Percentiles rank a stretch among this genome's conserved stretches.
Conservation (phyloP, 495 filamentous ascomycete genomes). For the Halenospora varia region DNA sequence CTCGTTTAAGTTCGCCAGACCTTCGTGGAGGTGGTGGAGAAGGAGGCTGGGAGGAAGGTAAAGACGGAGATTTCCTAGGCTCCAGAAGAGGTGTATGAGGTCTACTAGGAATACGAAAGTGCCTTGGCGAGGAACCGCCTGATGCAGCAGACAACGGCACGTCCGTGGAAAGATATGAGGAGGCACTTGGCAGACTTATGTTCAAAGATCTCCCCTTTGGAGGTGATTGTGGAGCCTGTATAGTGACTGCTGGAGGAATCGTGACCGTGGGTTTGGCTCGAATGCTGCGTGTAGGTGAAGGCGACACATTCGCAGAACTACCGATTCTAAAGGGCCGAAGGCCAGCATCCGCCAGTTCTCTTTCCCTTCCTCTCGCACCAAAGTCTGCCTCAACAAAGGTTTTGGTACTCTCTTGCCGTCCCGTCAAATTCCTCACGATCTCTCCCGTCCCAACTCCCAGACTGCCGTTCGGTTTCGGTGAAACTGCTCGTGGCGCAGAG, state of each 20-base stretch:
- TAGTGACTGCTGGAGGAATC: conserved; percentile 56
- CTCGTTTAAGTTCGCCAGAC: conserved; percentile 45
- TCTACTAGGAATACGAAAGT: conserved; percentile 49
- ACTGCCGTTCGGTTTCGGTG: conserved; percentile 22
- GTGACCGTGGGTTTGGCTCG: conserved; percentile 11
- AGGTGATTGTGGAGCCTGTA: conserved; percentile 75
- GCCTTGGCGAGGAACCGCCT: conserved; percentile 44
- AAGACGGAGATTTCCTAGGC: conserved; percentile 37
- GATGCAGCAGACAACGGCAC: conserved; percentile 43
- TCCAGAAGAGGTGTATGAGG: conserved; percentile 45
- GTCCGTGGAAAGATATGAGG: conserved; percentile 41
- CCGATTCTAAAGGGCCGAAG: conserved; percentile 9
- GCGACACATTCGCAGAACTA: conserved; percentile 28
- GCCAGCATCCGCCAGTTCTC: conserved; percentile 2
- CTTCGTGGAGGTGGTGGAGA: conserved; percentile 52
- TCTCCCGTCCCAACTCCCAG: conserved; percentile 1
- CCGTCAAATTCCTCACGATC: neutral
- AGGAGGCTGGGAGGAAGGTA: conserved; percentile 38
- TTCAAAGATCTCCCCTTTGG: conserved; percentile 43
- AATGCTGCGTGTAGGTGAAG: conserved; percentile 27
- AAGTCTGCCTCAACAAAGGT: conserved; percentile 1
- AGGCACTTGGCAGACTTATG: conserved; percentile 31
- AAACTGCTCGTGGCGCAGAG: conserved; percentile 31
- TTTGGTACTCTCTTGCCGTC: conserved; percentile 1
- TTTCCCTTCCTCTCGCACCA: conserved; percentile 16